A percentile compares a stretch with the other conserved stretches of the same genome.
Evolutionary conservation across 2,329 filamentous ascomycete species (phyloP).

Genomic region (Sclerotinia borealis): DNA sequence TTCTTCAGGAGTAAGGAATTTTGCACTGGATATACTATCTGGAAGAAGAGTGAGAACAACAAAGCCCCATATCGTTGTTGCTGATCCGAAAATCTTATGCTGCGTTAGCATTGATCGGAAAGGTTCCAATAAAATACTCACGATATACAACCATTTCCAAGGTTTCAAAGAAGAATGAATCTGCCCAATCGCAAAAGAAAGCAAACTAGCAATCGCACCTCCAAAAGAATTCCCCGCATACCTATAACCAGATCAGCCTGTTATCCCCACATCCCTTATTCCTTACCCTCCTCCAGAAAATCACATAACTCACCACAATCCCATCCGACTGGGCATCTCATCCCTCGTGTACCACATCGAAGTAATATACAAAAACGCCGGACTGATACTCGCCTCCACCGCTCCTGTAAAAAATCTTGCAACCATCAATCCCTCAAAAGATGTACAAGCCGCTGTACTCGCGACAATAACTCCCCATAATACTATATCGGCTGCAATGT

Average conservation of each 20-base stretch:
- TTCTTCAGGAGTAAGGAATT: slow-evolving; percentile 51
- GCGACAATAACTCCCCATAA: slow-evolving; percentile 32
- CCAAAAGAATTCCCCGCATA: slow-evolving; percentile 50
- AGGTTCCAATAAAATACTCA: slow-evolving; percentile 5
- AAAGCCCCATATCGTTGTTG: slow-evolving; percentile 42
- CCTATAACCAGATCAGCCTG: not conserved
- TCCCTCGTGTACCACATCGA: slow-evolving; percentile 38
- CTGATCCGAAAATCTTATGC: slow-evolving; percentile 40
- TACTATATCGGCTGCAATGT: slow-evolving; percentile 26
- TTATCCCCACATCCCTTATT: no score
- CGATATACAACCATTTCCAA: slow-evolving; percentile 53
- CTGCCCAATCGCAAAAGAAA: slow-evolving; percentile 53
- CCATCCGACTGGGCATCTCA: slow-evolving; percentile 53
- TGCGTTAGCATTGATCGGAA: not conserved
- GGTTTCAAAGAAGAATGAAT: slow-evolving; percentile 41
- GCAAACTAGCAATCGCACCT: slow-evolving; percentile 44
- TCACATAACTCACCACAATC: slow-evolving; percentile 40
- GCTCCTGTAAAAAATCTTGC: slow-evolving; percentile 39
- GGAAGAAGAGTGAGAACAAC: slow-evolving; percentile 45
- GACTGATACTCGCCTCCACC: slow-evolving; percentile 47
- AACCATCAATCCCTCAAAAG: slow-evolving; percentile 36
- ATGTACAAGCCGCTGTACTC: slow-evolving; percentile 34
- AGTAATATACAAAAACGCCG: slow-evolving; percentile 49
- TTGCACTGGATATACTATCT: slow-evolving; percentile 47
- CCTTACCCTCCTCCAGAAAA: not conserved